Evolutionary conservation across 768 basidiomycete species (phyloP), one percentile per base, ranked within the genome.

Genomic region (Tremella mesenterica): DNA sequence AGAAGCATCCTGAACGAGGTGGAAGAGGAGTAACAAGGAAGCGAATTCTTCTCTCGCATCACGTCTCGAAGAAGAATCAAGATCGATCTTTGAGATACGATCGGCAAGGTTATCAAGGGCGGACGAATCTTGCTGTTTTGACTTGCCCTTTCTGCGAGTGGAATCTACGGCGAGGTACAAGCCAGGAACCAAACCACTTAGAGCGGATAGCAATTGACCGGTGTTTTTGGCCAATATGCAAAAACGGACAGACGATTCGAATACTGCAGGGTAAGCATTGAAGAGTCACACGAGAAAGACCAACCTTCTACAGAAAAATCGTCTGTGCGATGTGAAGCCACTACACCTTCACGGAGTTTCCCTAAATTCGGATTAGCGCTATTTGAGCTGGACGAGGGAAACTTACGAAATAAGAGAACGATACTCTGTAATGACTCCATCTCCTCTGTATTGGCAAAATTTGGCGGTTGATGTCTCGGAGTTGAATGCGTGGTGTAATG

Each of bases 291-390:
- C n/a, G 20, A 29, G 8, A 38, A 6, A 9, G 25, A 53, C 59
- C 50, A 25, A 70, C 71, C 71, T 56, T 70, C 64, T 14, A 73
- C 59, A 9, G 71, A 65, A 43, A 73, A 73, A 1, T 14, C 44
- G 54, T 73, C 71, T 13, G 67, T 54, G 18, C 71, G 56, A 30
- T 58, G 54, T 14, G 64, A 63, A 25, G 71, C 71, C 4, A 69
- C 59, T 1, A 73, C 59, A 0, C 71, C 71, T 59, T 73, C 71
- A 21, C 71, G 44, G 14, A 73, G 49, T 51, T 73, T 73, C 1
- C 69, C 69, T 71, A 39, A 10, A n/a, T 41, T 8, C 33, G 28
- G 26, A 23, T 25, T 16, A 5, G 28, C 4, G 7, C 20, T 23
- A 9, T 23, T n/a, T 8, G n/a, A 2, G 28, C 21, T 1, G 31